A percentile compares a stretch with the other conserved stretches of the same genome.
These are phyloP conservation scores for Chrysanthemum seticuspe DNA, from an alignment of 129 eudicot genomes.

Conservation along the genomic window DNA sequence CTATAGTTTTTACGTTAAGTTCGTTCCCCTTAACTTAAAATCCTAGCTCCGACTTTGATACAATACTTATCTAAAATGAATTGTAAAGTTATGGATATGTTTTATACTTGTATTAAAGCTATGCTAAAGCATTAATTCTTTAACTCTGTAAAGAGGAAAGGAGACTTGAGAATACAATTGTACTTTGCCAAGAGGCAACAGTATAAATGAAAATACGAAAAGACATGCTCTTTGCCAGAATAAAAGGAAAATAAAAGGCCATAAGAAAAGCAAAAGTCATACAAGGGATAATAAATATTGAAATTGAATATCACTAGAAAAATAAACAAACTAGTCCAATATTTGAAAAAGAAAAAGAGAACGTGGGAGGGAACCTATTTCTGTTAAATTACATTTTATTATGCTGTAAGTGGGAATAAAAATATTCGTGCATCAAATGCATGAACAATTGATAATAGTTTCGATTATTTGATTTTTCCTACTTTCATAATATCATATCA, in stretches of 20 bases:
- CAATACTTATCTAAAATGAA: not conserved
- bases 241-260: not conserved
- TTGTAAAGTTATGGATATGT: not conserved
- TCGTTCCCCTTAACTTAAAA: too few species aligned
- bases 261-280: not conserved
- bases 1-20: too few species aligned
- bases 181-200: not conserved
- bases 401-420: not conserved
- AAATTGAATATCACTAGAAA: not conserved
- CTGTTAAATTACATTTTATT: not conserved
- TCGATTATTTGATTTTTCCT: not conserved
- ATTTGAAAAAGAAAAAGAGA: not conserved
- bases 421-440: not conserved
- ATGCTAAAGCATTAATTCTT: not conserved
- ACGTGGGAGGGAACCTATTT: constrained; percentile 5
- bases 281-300: not conserved
- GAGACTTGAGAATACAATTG: not conserved
- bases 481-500: too few species aligned
- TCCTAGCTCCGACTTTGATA: too few species aligned
- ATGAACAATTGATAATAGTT: not conserved
- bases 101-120: not conserved
- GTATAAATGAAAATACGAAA: not conserved
- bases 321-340: not conserved
- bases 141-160: not conserved
- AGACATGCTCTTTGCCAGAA: not conserved